Conservation (phyloP, 2,329 filamentous ascomycete species). For the Penicillium palitans region DNA sequence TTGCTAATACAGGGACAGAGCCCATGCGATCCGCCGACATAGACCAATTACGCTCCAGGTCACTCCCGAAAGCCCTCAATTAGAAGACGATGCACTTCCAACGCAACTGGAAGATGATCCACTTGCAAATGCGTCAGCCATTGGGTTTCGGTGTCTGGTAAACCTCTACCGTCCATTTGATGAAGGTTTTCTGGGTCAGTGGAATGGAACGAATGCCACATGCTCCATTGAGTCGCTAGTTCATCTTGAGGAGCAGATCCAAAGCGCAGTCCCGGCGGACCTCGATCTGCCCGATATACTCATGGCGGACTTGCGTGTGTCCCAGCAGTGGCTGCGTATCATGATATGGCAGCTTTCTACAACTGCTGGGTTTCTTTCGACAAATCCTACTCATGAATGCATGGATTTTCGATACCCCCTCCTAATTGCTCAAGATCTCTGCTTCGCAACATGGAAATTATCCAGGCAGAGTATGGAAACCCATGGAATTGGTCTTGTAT, state of each 20-base stretch:
- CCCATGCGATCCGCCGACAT: constrained; percentile 64
- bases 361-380: constrained; percentile 66
- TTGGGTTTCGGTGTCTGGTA: constrained; percentile 62
- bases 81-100: constrained; percentile 52
- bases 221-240: constrained; percentile 50
- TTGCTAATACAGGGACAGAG: constrained; percentile 42
- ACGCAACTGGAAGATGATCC: constrained; percentile 51
- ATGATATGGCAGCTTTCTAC: constrained; percentile 74
- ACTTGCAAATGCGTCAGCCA: constrained; percentile 56
- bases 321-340: constrained; percentile 68
- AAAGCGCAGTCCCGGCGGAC: constrained; percentile 54
- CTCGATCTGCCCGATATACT: constrained; percentile 62
- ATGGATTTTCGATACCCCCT: constrained; percentile 65
- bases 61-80: constrained; percentile 55
- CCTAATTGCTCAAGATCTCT: constrained; percentile 62
- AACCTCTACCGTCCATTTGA: constrained; percentile 64
- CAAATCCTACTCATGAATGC: constrained; percentile 56
- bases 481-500: constrained; percentile 70
- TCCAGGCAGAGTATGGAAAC: constrained; percentile 72
- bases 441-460: constrained; percentile 68
- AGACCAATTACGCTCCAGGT: constrained; percentile 63
- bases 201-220: constrained; percentile 57
- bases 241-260: constrained; percentile 52
- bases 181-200: constrained; percentile 62
- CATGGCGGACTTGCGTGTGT: constrained; percentile 65